These are phyloP conservation scores for Fusarium fujikuroi DNA, from an alignment of 2,329 filamentous ascomycete genomes.

Conservation along the genomic window DNA sequence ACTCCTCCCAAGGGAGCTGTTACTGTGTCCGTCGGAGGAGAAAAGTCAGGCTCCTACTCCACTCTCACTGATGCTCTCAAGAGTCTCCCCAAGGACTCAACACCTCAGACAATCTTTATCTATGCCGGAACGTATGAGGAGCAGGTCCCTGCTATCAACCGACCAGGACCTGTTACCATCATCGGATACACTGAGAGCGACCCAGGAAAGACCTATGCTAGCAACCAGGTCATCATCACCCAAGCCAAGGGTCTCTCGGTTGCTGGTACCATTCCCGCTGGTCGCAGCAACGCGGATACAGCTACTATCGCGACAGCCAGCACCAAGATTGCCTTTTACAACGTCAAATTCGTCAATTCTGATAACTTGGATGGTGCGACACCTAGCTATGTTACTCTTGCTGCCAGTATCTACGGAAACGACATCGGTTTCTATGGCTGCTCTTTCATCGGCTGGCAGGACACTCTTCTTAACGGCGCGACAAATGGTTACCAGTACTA, in stretches of 20 bases:
- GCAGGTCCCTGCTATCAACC: slow-evolving; percentile 50
- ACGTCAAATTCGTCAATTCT: slow-evolving; percentile 56
- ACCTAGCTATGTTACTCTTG: slow-evolving; percentile 34
- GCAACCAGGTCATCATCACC: slow-evolving; percentile 66
- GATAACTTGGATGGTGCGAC: slow-evolving; percentile 31
- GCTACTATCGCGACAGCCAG: slow-evolving; percentile 43
- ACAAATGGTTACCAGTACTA: slow-evolving; percentile 35
- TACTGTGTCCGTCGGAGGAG: slow-evolving; percentile 51
- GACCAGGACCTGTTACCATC: slow-evolving; percentile 55
- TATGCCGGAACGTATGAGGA: slow-evolving; percentile 59
- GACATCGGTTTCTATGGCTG: slow-evolving; percentile 55
- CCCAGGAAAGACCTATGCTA: slow-evolving; percentile 54
- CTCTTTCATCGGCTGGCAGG: slow-evolving; percentile 38
- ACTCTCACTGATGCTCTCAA: slow-evolving; percentile 46
- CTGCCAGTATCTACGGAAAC: slow-evolving; percentile 47
- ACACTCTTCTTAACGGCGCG: slow-evolving; percentile 29
- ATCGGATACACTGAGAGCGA: slow-evolving; percentile 57
- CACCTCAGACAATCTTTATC: slow-evolving; percentile 56
- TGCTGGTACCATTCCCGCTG: slow-evolving; percentile 41
- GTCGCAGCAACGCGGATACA: slow-evolving; percentile 38
- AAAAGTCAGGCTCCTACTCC: slow-evolving; percentile 40
- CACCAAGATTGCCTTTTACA: slow-evolving; percentile 55
- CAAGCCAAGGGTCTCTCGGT: slow-evolving; percentile 31
- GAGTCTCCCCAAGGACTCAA: slow-evolving; percentile 47
- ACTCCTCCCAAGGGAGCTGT: slow-evolving; percentile 54